Base-by-base conservation (phyloP, 257 asterid genomes). In the Coffea eugenioides region DNA sequence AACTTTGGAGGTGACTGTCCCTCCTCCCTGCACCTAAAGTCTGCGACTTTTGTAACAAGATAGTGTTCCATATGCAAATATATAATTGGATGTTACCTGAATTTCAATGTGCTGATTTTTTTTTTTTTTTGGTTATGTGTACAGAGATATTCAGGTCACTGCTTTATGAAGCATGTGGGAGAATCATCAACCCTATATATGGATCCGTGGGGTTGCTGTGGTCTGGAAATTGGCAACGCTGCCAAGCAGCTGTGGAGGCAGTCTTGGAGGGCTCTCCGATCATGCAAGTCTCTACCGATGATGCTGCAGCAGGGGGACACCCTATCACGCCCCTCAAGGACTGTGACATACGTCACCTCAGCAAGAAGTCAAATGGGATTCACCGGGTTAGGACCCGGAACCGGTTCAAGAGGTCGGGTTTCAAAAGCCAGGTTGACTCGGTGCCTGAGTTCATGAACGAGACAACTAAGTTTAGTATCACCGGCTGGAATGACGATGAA, bases 151-250 rank as follows among this genome's bases (percentile, higher is more conserved):
- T 92, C 36, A 83, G 74, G 85, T 94, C 98, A 16, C 81, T 94
- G 1, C 74, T 94, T 43, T 91, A 87, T 34, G 98, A 94, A 77
- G 98, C 98, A n/a, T 94, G 98, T 78, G 98, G 98, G 43, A 73
- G 98, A 84, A 92, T 94, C 80, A 87, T 92, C n/a, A 84, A 88
- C 87, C 98, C 98, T 15, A 85, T 92, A 0, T 21, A 85, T 76
- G 98, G 98, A 3, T 86, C 97, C 4, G 90, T 87, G 41, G 98
- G 98, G 9, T 83, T 94, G 69, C 62, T 94, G 88, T 75, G 85
- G 71, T 85, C 94, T 2, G 98, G 97, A 16, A 84, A 91, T 3
- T 92, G 98, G 98, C 72, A 78, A 2, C 90, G 87, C 2, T 90
- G 95, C 51, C 88, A 93, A 80, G 92, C 84, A 39, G 97, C 98